Conservation (phyloP, 1,139 yeast genomes). For the Waltiozyma sp. region DNA sequence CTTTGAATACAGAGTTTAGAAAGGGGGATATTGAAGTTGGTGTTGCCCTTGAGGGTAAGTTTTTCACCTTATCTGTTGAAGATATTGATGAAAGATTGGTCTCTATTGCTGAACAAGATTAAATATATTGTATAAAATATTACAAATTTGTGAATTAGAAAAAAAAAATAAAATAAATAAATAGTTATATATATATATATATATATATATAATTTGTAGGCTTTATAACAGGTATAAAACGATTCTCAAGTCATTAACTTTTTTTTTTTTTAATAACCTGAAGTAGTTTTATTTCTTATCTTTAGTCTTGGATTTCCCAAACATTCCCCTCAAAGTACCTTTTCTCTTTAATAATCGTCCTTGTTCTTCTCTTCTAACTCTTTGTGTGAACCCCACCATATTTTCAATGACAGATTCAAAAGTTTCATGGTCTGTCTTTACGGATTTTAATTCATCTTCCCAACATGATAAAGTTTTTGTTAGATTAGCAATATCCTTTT, state of each 20-base stretch:
- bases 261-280: too few species aligned
- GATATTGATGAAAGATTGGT: constrained; percentile 92
- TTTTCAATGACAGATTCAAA: constrained; percentile 65
- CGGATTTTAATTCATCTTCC: constrained; percentile 33
- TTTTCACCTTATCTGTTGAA: constrained; percentile 64
- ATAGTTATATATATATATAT: too few species aligned
- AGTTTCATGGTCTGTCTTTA: constrained; percentile 44
- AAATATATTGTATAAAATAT: constrained; percentile 12
- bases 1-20: constrained; percentile 85
- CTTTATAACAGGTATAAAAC: too few species aligned
- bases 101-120: constrained; percentile 93
- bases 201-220: too few species aligned
- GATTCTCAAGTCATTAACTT: too few species aligned
- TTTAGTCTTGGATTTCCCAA: too few species aligned
- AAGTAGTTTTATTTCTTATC: neutral
- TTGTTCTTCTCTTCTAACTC: constrained; percentile 38
- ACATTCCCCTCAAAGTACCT: neutral
- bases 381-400: constrained; percentile 60
- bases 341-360: constrained; percentile 17
- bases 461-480: constrained; percentile 32
- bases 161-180: too few species aligned
- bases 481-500: constrained; percentile 8
- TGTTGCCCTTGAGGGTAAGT: constrained; percentile 64
- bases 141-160: neutral
- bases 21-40: constrained; percentile 92